These are phyloP conservation scores for Plasmodium relictum DNA, from an alignment of 169 alveolate genomes.

Conservation along the genomic window DNA sequence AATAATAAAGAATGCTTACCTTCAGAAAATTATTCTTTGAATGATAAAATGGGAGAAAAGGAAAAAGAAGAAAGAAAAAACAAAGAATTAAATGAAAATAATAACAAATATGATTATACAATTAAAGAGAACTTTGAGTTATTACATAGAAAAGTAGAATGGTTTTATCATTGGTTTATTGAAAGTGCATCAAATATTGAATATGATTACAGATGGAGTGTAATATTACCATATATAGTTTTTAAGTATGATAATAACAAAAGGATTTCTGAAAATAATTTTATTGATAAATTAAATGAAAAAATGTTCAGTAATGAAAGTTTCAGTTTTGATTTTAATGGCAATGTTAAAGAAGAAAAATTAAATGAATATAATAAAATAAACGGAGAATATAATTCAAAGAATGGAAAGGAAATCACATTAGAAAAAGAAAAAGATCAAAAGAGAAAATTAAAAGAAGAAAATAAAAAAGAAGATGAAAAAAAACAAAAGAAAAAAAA, in stretches of 20 bases:
- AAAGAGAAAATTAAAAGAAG: neutral
- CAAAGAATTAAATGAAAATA: conserved; percentile 1
- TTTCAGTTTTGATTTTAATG: neutral
- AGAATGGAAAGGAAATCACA: neutral
- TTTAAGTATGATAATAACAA: conserved; percentile 46
- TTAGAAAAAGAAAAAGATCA: neutral
- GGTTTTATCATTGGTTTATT: conserved; percentile 85
- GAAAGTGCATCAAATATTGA: conserved; percentile 83
- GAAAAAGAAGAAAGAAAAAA: conserved; percentile 5
- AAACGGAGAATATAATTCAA: neutral
- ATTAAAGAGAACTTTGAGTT: conserved; percentile 41
- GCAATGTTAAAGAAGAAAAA: conserved; percentile 15
- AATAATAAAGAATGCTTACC: neutral
- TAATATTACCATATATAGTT: conserved; percentile 78
- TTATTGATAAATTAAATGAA: conserved; percentile 33
- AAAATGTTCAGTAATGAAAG: neutral
- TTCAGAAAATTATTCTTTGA: neutral
- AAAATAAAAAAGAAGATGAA: neutral
- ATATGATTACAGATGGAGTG: conserved; percentile 79
- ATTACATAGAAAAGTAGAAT: conserved; percentile 80
- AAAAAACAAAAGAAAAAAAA: conserved; percentile 14
- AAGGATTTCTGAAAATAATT: conserved; percentile 19
- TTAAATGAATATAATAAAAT: neutral
- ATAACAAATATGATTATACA: conserved; percentile 50
- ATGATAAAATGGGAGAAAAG: neutral